These are phyloP conservation scores for Aspergillus nidulans DNA, from an alignment of 495 filamentous ascomycete genomes.

Conservation along the genomic window DNA sequence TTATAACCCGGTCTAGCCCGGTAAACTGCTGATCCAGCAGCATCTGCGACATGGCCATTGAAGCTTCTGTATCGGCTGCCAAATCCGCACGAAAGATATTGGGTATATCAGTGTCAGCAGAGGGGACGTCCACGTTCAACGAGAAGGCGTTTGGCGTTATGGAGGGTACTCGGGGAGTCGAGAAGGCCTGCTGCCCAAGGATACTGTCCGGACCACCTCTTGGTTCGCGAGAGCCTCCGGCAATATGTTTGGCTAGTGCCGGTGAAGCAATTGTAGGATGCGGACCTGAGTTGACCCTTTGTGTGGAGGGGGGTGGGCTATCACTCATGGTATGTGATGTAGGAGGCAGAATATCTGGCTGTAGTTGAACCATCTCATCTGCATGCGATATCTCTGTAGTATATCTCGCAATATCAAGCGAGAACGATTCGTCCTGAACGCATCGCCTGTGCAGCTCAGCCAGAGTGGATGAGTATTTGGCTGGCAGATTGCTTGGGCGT, in stretches of 20 bases:
- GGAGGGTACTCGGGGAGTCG: background rate
- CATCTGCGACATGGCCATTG: slow-evolving; percentile 29
- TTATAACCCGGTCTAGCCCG: slow-evolving; percentile 36
- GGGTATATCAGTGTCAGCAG: background rate
- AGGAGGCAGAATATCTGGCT: background rate
- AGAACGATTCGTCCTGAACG: background rate
- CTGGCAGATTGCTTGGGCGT: background rate
- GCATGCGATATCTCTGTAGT: slow-evolving; percentile 1
- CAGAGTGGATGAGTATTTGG: slow-evolving; percentile 6
- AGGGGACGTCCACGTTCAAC: background rate
- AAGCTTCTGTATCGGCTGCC: slow-evolving; percentile 18
- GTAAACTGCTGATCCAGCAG: slow-evolving; percentile 34
- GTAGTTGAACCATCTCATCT: background rate
- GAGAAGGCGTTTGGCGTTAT: background rate
- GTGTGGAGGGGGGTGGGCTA: background rate
- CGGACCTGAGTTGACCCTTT: background rate
- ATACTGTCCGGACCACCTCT: too few relatives aligned
- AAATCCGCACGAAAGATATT: too few relatives aligned
- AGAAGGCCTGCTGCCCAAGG: background rate
- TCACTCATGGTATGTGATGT: too few relatives aligned
- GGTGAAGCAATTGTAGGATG: too few relatives aligned
- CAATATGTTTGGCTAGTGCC: too few relatives aligned
- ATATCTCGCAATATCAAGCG: background rate
- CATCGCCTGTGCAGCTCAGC: background rate
- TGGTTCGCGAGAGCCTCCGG: too few relatives aligned